These are phyloP conservation scores for Ceratobasidium sp. DNA, from an alignment of 1,284 basidiomycete species.

Conservation along the genomic window DNA sequence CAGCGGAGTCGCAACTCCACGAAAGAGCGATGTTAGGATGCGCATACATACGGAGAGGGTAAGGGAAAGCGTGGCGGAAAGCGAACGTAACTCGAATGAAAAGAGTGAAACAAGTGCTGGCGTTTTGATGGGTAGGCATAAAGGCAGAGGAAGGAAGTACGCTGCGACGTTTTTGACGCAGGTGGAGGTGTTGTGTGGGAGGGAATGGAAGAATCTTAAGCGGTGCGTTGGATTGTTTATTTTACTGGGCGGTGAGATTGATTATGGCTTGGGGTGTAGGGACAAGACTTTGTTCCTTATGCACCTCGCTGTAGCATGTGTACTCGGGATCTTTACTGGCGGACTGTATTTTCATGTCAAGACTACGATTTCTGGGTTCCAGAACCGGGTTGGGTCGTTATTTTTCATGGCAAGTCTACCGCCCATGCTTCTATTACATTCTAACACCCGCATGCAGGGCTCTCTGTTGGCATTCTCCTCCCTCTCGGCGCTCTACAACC, in stretches of 20 bases:
- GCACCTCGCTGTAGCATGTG: conserved; percentile 72
- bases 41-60: neutral
- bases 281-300: conserved; percentile 85
- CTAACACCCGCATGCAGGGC: conserved; percentile 61
- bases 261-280: conserved; percentile 55
- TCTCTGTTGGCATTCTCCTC: conserved; percentile 88
- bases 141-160: conserved; percentile 55
- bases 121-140: conserved; percentile 33
- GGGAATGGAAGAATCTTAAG: conserved; percentile 84
- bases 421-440: neutral
- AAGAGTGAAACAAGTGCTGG: neutral
- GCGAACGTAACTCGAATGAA: conserved; percentile 4
- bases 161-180: conserved; percentile 87
- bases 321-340: conserved; percentile 85
- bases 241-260: neutral
- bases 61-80: neutral
- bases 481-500: conserved; percentile 86
- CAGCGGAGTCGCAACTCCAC: neutral
- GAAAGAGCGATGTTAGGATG: neutral
- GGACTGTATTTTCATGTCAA: conserved; percentile 52
- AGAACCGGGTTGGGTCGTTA: conserved; percentile 87
- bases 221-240: conserved; percentile 59
- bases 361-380: conserved; percentile 87
- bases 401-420: conserved; percentile 80
- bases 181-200: conserved; percentile 76